Percentiles rank a stretch among this genome's conserved stretches.
These are phyloP conservation scores for Trypanosoma scelopori DNA, from an alignment of 208 protist genomes.

Conservation along the genomic window DNA sequence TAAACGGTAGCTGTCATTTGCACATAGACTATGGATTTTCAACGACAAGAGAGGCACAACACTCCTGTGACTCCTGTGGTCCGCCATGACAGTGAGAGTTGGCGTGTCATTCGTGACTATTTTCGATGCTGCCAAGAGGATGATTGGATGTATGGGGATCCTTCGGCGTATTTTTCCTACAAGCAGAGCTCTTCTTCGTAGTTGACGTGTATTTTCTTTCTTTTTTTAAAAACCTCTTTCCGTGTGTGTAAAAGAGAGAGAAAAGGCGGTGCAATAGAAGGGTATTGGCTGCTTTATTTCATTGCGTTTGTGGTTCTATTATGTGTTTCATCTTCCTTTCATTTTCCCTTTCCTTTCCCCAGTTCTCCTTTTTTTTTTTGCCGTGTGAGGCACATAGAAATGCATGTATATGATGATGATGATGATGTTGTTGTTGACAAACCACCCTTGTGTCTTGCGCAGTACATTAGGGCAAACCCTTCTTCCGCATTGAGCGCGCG, in stretches of 20 bases:
- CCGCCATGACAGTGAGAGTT: slow-evolving; percentile 16
- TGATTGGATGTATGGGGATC: slow-evolving; percentile 40
- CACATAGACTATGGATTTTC: slow-evolving; percentile 14
- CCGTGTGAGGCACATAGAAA: slow-evolving; percentile 7
- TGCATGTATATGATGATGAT: slow-evolving; percentile 12
- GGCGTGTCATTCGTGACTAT: slow-evolving; percentile 33
- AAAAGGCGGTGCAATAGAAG: too few species aligned
- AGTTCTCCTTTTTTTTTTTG: slow-evolving; percentile 1
- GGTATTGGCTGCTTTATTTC: too few species aligned
- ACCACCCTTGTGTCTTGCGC: slow-evolving; percentile 12
- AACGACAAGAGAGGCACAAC: background rate
- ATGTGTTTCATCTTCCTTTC: too few species aligned
- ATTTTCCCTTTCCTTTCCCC: too few species aligned
- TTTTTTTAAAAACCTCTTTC: background rate
- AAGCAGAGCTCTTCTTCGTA: slow-evolving; percentile 1
- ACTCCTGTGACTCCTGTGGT: background rate
- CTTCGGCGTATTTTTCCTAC: slow-evolving; percentile 33
- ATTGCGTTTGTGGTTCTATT: too few species aligned
- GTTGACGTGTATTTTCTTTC: background rate
- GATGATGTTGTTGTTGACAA: background rate
- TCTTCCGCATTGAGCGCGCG: slow-evolving; percentile 50
- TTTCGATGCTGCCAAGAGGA: slow-evolving; percentile 25
- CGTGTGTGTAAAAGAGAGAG: background rate
- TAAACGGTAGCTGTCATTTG: background rate
- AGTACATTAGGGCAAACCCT: slow-evolving; percentile 47